phyloP scores from a whole-genome alignment of 2,329 filamentous ascomycete genomes.

The Aspergillus japonicus region DNA sequence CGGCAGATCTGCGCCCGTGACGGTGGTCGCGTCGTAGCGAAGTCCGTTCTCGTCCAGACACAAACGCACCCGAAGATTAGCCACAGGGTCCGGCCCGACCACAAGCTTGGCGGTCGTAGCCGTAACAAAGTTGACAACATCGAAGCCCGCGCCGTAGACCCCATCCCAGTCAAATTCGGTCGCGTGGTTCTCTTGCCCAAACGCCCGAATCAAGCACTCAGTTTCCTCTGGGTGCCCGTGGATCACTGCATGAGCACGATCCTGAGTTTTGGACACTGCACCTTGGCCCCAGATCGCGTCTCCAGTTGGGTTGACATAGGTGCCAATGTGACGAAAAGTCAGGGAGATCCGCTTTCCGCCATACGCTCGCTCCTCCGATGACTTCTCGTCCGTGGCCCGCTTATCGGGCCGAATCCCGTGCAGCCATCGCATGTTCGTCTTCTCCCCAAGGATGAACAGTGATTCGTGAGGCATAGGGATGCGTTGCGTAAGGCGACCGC shows the following conservation, averaged over 20 bases:
- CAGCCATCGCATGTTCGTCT: conserved; percentile 82
- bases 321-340: conserved; percentile 87
- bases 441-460: conserved; percentile 75
- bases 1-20: conserved; percentile 13
- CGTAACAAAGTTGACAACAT: conserved; percentile 61
- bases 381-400: conserved; percentile 66
- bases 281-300: conserved; percentile 87
- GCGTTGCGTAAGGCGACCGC: conserved; percentile 61
- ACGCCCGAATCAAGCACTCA: conserved; percentile 67
- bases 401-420: conserved; percentile 92
- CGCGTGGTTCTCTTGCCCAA: conserved; percentile 79
- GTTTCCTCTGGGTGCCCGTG: conserved; percentile 68
- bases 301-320: conserved; percentile 68
- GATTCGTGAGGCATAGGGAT: conserved; percentile 83
- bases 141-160: conserved; percentile 76
- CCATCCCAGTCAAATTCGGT: conserved; percentile 69
- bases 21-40: conserved; percentile 30
- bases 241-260: conserved; percentile 61
- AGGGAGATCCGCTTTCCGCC: conserved; percentile 80
- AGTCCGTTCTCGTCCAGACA: conserved; percentile 41
- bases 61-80: conserved; percentile 41
- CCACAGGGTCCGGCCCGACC: conserved; percentile 32
- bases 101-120: conserved; percentile 31
- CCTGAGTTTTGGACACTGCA: conserved; percentile 65
- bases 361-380: conserved; percentile 67